A percentile compares a stretch with the other conserved stretches of the same genome.
phyloP scores from a whole-genome alignment of 2,329 filamentous ascomycete species.

The Neodidymelliopsis sp. region DNA sequence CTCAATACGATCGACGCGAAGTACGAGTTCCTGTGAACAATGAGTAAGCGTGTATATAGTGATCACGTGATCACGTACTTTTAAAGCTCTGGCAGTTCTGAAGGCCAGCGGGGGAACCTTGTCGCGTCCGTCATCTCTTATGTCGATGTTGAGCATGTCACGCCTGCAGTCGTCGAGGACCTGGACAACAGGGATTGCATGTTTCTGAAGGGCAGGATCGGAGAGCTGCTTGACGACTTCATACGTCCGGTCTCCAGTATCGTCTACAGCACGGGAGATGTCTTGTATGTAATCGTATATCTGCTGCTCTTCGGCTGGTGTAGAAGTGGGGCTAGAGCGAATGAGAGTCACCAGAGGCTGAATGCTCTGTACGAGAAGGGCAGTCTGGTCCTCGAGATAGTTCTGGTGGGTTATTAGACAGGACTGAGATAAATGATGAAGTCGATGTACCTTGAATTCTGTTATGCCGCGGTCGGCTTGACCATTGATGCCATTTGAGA shows the following conservation, averaged over 20 bases:
- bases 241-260: constrained; percentile 71
- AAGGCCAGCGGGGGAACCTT: constrained; percentile 84
- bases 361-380: constrained; percentile 78
- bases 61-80: constrained; percentile 55
- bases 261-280: constrained; percentile 74
- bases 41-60: background rate
- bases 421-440: background rate
- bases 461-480: constrained; percentile 54
- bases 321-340: constrained; percentile 51
- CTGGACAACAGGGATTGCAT: constrained; percentile 59
- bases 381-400: constrained; percentile 84
- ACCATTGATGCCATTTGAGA: constrained; percentile 31
- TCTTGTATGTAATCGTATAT: constrained; percentile 74
- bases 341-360: constrained; percentile 80
- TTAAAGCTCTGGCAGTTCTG: constrained; percentile 81
- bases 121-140: constrained; percentile 66
- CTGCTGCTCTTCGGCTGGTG: constrained; percentile 49
- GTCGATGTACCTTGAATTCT: constrained; percentile 64
- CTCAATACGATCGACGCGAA: constrained; percentile 52
- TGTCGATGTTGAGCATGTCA: constrained; percentile 69
- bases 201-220: constrained; percentile 61
- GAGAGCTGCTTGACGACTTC: constrained; percentile 57
- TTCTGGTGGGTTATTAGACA: constrained; percentile 56
- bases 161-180: constrained; percentile 70
- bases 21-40: constrained; percentile 47